phyloP scores from a whole-genome alignment of 179 eudicot genomes.

The Sideroxylon spinosum region DNA sequence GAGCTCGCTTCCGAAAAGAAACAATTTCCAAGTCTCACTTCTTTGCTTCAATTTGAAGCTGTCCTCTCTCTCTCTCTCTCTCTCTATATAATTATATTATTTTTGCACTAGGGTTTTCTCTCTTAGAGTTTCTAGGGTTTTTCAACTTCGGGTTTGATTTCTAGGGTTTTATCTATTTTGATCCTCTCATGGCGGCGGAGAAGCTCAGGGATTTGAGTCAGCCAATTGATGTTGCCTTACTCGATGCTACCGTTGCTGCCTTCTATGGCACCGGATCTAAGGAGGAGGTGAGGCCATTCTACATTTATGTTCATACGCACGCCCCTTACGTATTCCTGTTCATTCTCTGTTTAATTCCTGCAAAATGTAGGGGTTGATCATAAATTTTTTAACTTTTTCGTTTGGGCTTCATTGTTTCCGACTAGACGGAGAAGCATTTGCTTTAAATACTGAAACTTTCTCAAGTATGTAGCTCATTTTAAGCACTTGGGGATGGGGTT shows the following conservation, averaged over 20 bases:
- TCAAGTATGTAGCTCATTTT: too few relatives aligned
- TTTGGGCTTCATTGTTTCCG: not conserved
- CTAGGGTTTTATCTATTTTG: slow-evolving; percentile 28
- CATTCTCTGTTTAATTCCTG: slow-evolving; percentile 4
- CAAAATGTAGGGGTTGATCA: not conserved
- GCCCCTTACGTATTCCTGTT: not conserved
- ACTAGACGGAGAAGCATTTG: not conserved
- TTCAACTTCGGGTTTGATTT: not conserved
- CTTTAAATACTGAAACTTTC: not conserved
- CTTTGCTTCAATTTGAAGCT: slow-evolving; percentile 75
- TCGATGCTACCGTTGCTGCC: slow-evolving; percentile 89
- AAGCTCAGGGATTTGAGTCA: slow-evolving; percentile 87
- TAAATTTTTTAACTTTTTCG: not conserved
- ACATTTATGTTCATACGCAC: not conserved
- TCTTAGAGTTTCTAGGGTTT: slow-evolving; percentile 33
- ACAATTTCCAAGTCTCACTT: slow-evolving; percentile 17
- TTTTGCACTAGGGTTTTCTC: slow-evolving; percentile 26
- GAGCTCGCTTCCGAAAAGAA: not conserved
- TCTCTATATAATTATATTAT: not conserved
- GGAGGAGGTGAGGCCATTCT: slow-evolving; percentile 53
- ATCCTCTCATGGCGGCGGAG: slow-evolving; percentile 71
- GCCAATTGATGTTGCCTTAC: slow-evolving; percentile 83
- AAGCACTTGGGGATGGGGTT: not conserved
- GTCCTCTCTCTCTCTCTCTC: slow-evolving; percentile 28
- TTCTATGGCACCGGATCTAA: slow-evolving; percentile 99